Conservation (phyloP, 441 rosid genomes). For the Erodium moschatum region DNA sequence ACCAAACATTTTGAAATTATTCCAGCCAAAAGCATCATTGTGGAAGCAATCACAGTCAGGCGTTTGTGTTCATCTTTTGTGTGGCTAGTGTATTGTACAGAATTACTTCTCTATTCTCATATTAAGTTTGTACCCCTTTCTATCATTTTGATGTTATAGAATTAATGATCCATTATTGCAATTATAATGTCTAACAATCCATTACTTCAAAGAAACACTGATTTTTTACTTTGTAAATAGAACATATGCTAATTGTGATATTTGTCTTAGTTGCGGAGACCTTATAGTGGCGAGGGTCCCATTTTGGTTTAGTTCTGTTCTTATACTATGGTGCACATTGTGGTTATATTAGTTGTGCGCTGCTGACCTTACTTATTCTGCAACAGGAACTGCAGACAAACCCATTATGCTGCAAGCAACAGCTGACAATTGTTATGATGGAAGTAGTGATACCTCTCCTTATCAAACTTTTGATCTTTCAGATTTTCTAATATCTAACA, state of each 20-base stretch:
- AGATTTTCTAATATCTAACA: slow-evolving; percentile 67
- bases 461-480: slow-evolving; percentile 63
- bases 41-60: neutral
- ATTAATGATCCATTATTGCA: too few species aligned
- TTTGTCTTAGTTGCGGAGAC: neutral
- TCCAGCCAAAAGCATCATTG: neutral
- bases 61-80: neutral
- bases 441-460: slow-evolving; percentile 33
- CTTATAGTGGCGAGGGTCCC: neutral
- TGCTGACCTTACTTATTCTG: slow-evolving; percentile 5
- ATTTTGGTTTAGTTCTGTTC: neutral
- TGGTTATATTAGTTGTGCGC: neutral
- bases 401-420: slow-evolving; percentile 37
- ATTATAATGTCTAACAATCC: too few species aligned
- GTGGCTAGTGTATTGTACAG: too few species aligned
- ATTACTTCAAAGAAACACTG: too few species aligned
- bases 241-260: too few species aligned
- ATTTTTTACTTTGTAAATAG: too few species aligned
- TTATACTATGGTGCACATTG: neutral
- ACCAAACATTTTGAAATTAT: neutral
- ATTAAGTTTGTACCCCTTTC: neutral
- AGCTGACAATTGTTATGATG: slow-evolving; percentile 42
- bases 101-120: neutral
- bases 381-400: slow-evolving; percentile 32
- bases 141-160: too few species aligned